Evolutionary conservation across 2,329 filamentous ascomycete genomes (phyloP).

Genomic region (Rhytidhysteron rufulum): DNA sequence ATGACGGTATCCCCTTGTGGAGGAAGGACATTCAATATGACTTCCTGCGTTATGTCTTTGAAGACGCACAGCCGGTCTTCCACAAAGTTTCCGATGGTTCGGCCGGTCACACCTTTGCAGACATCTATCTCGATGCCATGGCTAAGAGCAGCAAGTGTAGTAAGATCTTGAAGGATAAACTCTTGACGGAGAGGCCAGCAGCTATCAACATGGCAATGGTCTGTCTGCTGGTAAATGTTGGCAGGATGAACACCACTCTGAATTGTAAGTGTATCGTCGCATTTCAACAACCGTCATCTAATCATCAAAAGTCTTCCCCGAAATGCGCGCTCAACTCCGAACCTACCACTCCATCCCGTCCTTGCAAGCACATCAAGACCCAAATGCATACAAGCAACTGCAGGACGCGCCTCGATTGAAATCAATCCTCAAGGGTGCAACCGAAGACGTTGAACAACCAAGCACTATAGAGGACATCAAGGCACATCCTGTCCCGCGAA

Average conservation of each 20-base stretch:
- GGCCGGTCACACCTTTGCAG: constrained; percentile 74
- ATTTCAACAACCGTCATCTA: constrained; percentile 1
- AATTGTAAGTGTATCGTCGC: constrained; percentile 65
- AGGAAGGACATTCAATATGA: constrained; percentile 85
- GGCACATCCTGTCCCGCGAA: constrained; percentile 63
- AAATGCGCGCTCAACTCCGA: constrained; percentile 95
- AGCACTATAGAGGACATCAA: constrained; percentile 80
- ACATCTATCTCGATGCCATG: constrained; percentile 98
- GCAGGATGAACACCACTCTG: constrained; percentile 96
- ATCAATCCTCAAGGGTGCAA: constrained; percentile 94
- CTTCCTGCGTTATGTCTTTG: constrained; percentile 76
- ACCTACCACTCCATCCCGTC: constrained; percentile 98
- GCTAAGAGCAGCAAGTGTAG: constrained; percentile 97
- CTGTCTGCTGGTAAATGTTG: constrained; percentile 93
- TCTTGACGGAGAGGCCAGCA: constrained; percentile 84
- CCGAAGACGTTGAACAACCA: constrained; percentile 85
- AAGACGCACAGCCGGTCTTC: constrained; percentile 72
- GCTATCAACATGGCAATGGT: constrained; percentile 99
- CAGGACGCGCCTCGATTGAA: constrained; percentile 95
- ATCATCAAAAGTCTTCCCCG: constrained; percentile 74
- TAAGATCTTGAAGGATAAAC: constrained; percentile 95
- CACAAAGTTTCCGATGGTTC: constrained; percentile 85
- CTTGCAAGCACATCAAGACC: constrained; percentile 89
- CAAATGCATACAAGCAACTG: constrained; percentile 94
- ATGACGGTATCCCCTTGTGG: constrained; percentile 84